Evolutionary conservation across 495 filamentous ascomycete species (phyloP).

Genomic region (Lasiosphaeria hispida): DNA sequence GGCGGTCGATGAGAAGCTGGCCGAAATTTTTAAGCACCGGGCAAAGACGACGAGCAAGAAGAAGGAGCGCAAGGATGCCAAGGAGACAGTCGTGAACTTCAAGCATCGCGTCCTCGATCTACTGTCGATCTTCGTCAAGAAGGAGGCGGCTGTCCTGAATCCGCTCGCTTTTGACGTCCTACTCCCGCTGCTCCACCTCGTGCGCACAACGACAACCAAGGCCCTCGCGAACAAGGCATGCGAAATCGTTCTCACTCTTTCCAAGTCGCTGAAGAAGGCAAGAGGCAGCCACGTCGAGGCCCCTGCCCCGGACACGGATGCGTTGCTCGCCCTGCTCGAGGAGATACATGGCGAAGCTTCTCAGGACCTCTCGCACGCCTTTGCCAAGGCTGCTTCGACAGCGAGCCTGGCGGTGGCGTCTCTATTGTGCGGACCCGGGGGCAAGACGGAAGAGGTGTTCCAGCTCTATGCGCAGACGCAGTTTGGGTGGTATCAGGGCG

Average conservation of each 20-base stretch:
- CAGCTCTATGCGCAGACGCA: slow-evolving; percentile 44
- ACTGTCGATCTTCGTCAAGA: slow-evolving; percentile 80
- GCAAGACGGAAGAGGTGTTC: slow-evolving; percentile 29
- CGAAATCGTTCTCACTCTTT: slow-evolving; percentile 64
- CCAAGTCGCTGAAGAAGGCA: slow-evolving; percentile 64
- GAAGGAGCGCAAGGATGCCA: slow-evolving; percentile 79
- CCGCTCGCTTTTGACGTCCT: slow-evolving; percentile 63
- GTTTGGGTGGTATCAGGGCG: slow-evolving; percentile 42
- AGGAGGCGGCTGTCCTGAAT: slow-evolving; percentile 63
- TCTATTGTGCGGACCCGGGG: slow-evolving; percentile 37
- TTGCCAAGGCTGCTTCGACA: slow-evolving; percentile 47
- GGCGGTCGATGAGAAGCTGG: slow-evolving; percentile 74
- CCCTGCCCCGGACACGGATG: slow-evolving; percentile 32
- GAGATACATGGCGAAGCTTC: slow-evolving; percentile 71
- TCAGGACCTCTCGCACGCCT: slow-evolving; percentile 53
- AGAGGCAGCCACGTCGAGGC: slow-evolving; percentile 27
- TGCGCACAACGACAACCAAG: slow-evolving; percentile 60
- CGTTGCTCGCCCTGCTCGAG: slow-evolving; percentile 56
- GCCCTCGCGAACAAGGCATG: slow-evolving; percentile 70
- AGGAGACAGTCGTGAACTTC: slow-evolving; percentile 88
- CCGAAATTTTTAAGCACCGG: slow-evolving; percentile 77
- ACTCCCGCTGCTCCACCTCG: slow-evolving; percentile 54
- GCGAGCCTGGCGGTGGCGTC: slow-evolving; percentile 49
- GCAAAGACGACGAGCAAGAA: slow-evolving; percentile 58
- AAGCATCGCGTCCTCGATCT: slow-evolving; percentile 91